Conservation (phyloP, 1,139 yeast species). For the Suhomyces terraborum region DNA sequence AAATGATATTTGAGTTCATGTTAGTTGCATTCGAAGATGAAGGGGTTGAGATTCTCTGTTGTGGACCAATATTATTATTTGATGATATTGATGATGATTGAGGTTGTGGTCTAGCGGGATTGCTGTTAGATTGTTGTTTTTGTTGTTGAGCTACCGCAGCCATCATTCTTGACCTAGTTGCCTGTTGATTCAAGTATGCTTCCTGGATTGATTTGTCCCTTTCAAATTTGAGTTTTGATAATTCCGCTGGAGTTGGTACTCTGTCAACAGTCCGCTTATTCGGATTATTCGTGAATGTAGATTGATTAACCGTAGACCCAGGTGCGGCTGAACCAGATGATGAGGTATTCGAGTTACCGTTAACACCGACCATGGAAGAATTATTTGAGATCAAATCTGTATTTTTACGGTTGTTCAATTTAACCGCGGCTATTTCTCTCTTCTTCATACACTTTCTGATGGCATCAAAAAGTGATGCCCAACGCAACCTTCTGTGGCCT, state of each 20-base stretch:
- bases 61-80: slow-evolving; percentile 11
- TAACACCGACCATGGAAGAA: slow-evolving; percentile 5
- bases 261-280: slow-evolving; percentile 34
- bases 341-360: slow-evolving; percentile 7
- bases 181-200: slow-evolving; percentile 60
- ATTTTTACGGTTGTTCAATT: slow-evolving; percentile 35
- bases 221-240: slow-evolving; percentile 77
- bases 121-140: slow-evolving; percentile 24
- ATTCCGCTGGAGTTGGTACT: slow-evolving; percentile 78
- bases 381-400: slow-evolving; percentile 39
- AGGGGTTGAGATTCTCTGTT: slow-evolving; percentile 11
- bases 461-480: slow-evolving; percentile 98
- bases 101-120: slow-evolving; percentile 2
- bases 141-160: slow-evolving; percentile 45
- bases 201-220: slow-evolving; percentile 83
- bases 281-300: background rate
- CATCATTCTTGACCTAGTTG: slow-evolving; percentile 40
- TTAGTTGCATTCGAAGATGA: background rate
- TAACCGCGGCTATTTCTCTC: slow-evolving; percentile 59
- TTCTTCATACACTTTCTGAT: slow-evolving; percentile 87
- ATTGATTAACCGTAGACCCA: background rate
- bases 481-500: slow-evolving; percentile 84
- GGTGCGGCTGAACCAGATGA: slow-evolving; percentile 6
- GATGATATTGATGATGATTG: slow-evolving; percentile 1
- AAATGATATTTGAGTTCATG: background rate